Conservation (phyloP, 225 moss, liverwort and hornwort species). For the Anthoceros angustus region DNA sequence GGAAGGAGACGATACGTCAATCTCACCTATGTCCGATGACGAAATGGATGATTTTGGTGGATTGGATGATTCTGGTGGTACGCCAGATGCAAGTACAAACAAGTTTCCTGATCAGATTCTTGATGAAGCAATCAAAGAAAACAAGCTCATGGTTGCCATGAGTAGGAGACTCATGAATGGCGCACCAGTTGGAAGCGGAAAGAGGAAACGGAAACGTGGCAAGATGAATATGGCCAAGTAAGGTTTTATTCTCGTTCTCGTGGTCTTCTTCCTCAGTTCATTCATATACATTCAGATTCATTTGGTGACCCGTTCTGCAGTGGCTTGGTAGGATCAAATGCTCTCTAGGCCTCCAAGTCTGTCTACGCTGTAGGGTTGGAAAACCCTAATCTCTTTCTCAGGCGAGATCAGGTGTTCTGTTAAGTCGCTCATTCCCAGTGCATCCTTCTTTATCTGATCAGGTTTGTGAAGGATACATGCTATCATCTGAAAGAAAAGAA, state of each 20-base stretch:
- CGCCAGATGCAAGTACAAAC: no score
- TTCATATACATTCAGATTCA: not conserved
- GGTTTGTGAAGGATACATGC: constrained; percentile 71
- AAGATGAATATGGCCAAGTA: not conserved
- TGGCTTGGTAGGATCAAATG: no score
- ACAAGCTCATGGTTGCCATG: not conserved
- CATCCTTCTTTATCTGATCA: not conserved
- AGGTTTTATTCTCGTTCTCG: not conserved
- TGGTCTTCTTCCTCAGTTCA: not conserved
- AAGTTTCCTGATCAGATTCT: not conserved
- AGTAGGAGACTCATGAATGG: not conserved
- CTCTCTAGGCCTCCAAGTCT: no score
- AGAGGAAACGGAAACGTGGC: not conserved
- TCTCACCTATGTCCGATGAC: no score
- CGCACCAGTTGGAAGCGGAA: not conserved
- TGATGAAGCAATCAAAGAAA: not conserved
- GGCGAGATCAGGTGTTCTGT: not conserved
- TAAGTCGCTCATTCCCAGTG: not conserved
- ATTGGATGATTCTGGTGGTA: no score
- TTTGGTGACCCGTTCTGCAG: not conserved
- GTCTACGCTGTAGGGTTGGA: not conserved
- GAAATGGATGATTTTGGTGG: no score
- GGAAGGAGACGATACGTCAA: no score
- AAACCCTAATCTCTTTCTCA: not conserved
- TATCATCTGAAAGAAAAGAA: constrained; percentile 57